These are phyloP conservation scores for Lanmaoa rubissima DNA, from an alignment of 768 basidiomycete species.

Conservation along the genomic window DNA sequence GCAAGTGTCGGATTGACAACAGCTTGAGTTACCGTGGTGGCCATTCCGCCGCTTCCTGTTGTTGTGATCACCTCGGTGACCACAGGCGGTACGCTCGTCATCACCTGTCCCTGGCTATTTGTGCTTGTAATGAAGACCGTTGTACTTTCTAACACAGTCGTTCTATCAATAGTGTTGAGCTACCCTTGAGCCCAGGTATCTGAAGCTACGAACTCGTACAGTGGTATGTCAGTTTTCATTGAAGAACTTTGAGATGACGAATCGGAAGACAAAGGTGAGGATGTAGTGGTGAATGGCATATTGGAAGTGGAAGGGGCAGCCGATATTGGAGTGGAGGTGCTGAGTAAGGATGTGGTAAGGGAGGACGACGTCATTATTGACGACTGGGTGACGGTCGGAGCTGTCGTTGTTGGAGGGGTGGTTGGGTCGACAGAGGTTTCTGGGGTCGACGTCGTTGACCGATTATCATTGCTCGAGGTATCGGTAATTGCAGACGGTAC, in stretches of 20 bases:
- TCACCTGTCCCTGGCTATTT: constrained; percentile 48
- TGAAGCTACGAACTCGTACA: constrained; percentile 24
- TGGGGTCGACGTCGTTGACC: constrained; percentile 19
- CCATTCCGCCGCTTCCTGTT: constrained; percentile 50
- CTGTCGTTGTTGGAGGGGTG: constrained; percentile 16
- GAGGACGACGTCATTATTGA: constrained; percentile 13
- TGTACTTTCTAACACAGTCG: constrained; percentile 45
- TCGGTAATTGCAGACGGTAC: constrained; percentile 15
- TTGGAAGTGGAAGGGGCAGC: constrained; percentile 15
- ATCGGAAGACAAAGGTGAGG: constrained; percentile 3
- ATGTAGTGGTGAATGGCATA: constrained; percentile 10
- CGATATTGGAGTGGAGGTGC: constrained; percentile 16
- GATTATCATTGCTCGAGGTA: constrained; percentile 16
- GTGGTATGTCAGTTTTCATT: constrained; percentile 12
- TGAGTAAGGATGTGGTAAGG: constrained; percentile 1
- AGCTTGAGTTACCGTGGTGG: constrained; percentile 60
- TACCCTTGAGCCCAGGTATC: not conserved
- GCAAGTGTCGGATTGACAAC: constrained; percentile 72
- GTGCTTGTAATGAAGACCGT: constrained; percentile 60
- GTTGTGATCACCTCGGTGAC: constrained; percentile 58
- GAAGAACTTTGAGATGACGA: constrained; percentile 9
- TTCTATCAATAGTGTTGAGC: constrained; percentile 37
- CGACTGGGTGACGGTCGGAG: constrained; percentile 4
- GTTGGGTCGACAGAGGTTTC: constrained; percentile 23
- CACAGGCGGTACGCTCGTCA: constrained; percentile 51